Percentiles rank a stretch among this genome's conserved stretches.
Evolutionary conservation across 2,329 filamentous ascomycete species (phyloP).

Genomic region (Amylocarpus encephaloides): DNA sequence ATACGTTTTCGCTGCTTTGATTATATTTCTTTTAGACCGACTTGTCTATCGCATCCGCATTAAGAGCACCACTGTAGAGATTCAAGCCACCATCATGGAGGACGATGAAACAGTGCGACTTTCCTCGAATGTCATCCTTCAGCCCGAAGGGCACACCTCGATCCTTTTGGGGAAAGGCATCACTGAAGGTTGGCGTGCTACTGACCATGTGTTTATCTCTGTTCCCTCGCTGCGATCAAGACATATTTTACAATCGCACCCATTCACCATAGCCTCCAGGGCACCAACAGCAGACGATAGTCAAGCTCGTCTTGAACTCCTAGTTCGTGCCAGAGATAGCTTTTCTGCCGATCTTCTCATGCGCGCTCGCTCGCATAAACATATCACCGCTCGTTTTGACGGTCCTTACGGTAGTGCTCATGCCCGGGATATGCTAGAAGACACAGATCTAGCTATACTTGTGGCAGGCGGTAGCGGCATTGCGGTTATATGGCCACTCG

Average conservation of each 20-base stretch:
- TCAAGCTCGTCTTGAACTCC: constrained; percentile 48
- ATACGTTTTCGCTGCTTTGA: constrained; percentile 47
- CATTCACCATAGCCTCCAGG: constrained; percentile 60
- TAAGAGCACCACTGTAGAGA: constrained; percentile 42
- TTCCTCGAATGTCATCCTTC: constrained; percentile 24
- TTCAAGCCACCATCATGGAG: constrained; percentile 46
- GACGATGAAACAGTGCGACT: constrained; percentile 50
- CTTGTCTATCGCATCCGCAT: constrained; percentile 49
- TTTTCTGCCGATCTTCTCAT: constrained; percentile 51
- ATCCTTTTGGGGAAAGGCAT: constrained; percentile 32
- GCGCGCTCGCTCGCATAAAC: constrained; percentile 40
- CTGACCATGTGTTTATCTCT: constrained; percentile 58
- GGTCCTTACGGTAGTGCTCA: constrained; percentile 57
- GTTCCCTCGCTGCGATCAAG: constrained; percentile 47
- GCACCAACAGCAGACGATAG: constrained; percentile 37
- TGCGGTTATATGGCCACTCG: constrained; percentile 55
- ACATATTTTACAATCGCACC: constrained; percentile 54
- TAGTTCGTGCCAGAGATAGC: constrained; percentile 53
- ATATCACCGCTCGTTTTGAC: constrained; percentile 48
- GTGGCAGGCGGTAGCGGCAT: constrained; percentile 60
- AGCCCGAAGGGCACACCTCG: constrained; percentile 4
- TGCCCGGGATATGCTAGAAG: constrained; percentile 46
- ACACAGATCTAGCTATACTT: constrained; percentile 44
- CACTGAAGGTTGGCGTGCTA: constrained; percentile 49
- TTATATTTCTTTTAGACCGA: constrained; percentile 52